Percentiles rank a stretch among this genome's conserved stretches.
phyloP scores from a whole-genome alignment of 2,329 filamentous ascomycete species.

The Talaromyces sp. region DNA sequence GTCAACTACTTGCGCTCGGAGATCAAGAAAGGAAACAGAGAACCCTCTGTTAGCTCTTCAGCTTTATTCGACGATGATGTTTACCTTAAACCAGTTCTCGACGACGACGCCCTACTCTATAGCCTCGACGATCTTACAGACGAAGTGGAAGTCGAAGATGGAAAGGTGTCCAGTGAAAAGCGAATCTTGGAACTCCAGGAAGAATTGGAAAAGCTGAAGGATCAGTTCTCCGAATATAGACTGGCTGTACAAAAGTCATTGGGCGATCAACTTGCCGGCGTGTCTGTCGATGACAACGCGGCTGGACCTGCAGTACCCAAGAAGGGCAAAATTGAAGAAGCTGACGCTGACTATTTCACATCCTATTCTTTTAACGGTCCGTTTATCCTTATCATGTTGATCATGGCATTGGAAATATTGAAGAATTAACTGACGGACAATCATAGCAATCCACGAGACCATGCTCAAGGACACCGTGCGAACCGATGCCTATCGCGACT shows the following conservation, averaged over 20 bases:
- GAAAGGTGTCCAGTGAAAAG: slow-evolving; percentile 37
- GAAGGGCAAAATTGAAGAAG: slow-evolving; percentile 38
- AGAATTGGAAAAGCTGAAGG: slow-evolving; percentile 56
- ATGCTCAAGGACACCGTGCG: slow-evolving; percentile 90
- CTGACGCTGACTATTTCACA: slow-evolving; percentile 60
- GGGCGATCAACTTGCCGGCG: slow-evolving; percentile 60
- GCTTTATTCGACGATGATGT: slow-evolving; percentile 69
- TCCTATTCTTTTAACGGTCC: slow-evolving; percentile 66
- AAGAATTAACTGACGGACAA: neutral
- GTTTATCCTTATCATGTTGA: slow-evolving; percentile 21
- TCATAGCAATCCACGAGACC: slow-evolving; percentile 81
- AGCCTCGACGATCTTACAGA: slow-evolving; percentile 72
- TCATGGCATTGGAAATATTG: neutral
- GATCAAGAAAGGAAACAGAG: slow-evolving; percentile 43
- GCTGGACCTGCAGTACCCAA: neutral
- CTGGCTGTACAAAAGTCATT: slow-evolving; percentile 63
- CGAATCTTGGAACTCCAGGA: slow-evolving; percentile 59
- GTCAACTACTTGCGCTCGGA: slow-evolving; percentile 63
- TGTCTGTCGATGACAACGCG: slow-evolving; percentile 24
- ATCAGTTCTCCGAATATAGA: slow-evolving; percentile 64
- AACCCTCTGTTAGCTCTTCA: slow-evolving; percentile 57
- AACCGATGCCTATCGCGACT: slow-evolving; percentile 86
- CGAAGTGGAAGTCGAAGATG: slow-evolving; percentile 29
- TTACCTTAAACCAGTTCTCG: slow-evolving; percentile 77
- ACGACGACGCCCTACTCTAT: slow-evolving; percentile 86